Percentiles rank a stretch among this genome's conserved stretches.
phyloP scores from a whole-genome alignment of 257 asterid species.

The Avicennia marina region DNA sequence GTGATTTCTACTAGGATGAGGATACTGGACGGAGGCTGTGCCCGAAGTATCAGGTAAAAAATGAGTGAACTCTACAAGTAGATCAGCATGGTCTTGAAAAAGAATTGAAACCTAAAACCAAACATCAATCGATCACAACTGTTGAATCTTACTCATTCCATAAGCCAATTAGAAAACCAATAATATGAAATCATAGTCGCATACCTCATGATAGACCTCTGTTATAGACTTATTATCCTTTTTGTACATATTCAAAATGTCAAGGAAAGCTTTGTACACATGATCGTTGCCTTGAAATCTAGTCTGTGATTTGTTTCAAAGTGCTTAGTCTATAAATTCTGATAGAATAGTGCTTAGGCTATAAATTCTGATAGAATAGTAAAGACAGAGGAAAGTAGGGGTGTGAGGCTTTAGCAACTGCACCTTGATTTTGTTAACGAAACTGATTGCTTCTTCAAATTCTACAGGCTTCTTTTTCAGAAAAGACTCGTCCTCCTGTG shows the following conservation, averaged over 20 bases:
- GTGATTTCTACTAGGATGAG: conserved; percentile 47
- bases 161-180: conserved; percentile 2
- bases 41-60: conserved; percentile 80
- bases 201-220: conserved; percentile 87
- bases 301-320: conserved; percentile 49
- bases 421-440: conserved; percentile 86
- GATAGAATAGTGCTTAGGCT: conserved; percentile 21
- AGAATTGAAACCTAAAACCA: conserved; percentile 78
- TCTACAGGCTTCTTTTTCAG: conserved; percentile 65
- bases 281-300: conserved; percentile 85
- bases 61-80: conserved; percentile 89
- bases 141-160: conserved; percentile 10
- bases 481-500: conserved; percentile 55
- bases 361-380: conserved; percentile 12
- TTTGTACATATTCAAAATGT: conserved; percentile 81
- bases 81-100: conserved; percentile 73
- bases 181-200: conserved; percentile 14
- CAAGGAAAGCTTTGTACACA: conserved; percentile 85
- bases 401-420: conserved; percentile 21
- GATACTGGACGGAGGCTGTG: conserved; percentile 41
- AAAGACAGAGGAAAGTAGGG: conserved; percentile 7
- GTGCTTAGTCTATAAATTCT: conserved; percentile 18
- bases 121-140: conserved; percentile 13
- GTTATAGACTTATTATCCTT: conserved; percentile 60
- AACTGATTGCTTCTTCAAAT: conserved; percentile 76